Base-by-base conservation (phyloP, 2,329 filamentous ascomycete species). In the Capronia americana region DNA sequence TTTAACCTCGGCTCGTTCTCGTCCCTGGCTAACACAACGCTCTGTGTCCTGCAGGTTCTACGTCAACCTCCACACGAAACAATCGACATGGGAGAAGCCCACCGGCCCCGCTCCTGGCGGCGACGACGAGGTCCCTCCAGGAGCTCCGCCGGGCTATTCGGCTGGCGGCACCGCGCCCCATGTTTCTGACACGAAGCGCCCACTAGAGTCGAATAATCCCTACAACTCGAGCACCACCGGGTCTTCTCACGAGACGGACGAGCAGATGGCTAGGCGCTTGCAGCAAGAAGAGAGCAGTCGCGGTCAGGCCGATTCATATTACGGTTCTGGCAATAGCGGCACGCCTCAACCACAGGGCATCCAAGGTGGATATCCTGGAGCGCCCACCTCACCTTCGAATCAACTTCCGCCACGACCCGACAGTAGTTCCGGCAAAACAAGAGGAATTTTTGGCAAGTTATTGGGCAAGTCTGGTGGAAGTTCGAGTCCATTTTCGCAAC, bases 41-140 rank as follows among this genome's bases (percentile, higher is more conserved):
- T 34, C 51, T 17, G 24, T 48, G 10, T 55, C 17, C n/a, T 59
- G n/a, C 69, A 92, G 90, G 90, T 97, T 95, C 86, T 97, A 91
- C 81, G 91, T 97, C 67, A 95, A 97, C 81, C 87, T 91, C 68
- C 87, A 89, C 78, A 97, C 93, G 70, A 95, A 95, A 75, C 85
- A 90, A 76, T 96, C 93, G 4, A 91, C 94, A 84, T 97, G 93
- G 93, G 91, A 96, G 4, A 90, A 87, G 72, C 93, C 93, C 20
- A 92, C 88, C 44, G 84, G 84, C 61, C 89, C 91, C 51, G 87
- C 88, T 60, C 85, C 86, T 70, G 83, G 85, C 7, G 78, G 78
- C 62, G 74, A 77, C 56, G 75, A 78, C 44, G 72, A 77, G 53
- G 76, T 82, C 1, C 81, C 89, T 12, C 78, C 83, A 4, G 90